Evolutionary conservation across 305 asterid species (phyloP).

Genomic region (Fraxinus ornus): DNA sequence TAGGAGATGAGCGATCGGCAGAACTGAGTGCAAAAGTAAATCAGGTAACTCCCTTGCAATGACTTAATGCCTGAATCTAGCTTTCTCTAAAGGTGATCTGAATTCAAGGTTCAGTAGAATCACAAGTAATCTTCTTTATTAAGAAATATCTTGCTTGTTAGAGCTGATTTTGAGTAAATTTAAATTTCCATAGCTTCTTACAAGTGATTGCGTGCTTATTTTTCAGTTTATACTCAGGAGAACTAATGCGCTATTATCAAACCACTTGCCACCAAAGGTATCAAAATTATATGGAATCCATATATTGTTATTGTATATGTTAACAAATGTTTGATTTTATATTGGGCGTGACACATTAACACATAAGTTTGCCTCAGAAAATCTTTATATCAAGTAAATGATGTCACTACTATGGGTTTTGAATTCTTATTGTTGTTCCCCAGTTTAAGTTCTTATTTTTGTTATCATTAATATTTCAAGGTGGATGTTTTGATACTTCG

Average conservation of each 20-base stretch:
- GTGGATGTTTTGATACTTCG: not conserved
- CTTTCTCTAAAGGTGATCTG: conserved; percentile 7
- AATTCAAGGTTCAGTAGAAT: conserved; percentile 17
- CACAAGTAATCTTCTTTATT: conserved; percentile 19
- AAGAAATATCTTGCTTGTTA: conserved; percentile 10
- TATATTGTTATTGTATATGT: not conserved
- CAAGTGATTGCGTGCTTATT: conserved; percentile 20
- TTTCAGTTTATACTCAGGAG: conserved; percentile 94
- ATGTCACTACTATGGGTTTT: not conserved
- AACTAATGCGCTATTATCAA: conserved; percentile 86
- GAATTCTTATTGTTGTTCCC: not conserved
- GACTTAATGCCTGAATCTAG: conserved; percentile 18
- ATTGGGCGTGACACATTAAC: not conserved
- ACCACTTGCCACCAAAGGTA: conserved; percentile 99
- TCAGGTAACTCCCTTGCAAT: conserved; percentile 55
- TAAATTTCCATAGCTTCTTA: conserved; percentile 21
- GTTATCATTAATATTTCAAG: not conserved
- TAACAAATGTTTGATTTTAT: not conserved
- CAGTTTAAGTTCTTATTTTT: not conserved
- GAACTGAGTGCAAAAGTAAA: conserved; percentile 89
- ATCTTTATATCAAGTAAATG: not conserved
- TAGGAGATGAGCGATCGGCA: conserved; percentile 80
- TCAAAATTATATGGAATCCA: conserved; percentile 16
- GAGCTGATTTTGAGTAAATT: conserved; percentile 15
- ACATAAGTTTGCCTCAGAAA: conserved; percentile 7